A percentile compares a stretch with the other conserved stretches of the same genome.
Evolutionary conservation across 768 basidiomycete genomes (phyloP).

Genomic region (Lyophyllum decastes): DNA sequence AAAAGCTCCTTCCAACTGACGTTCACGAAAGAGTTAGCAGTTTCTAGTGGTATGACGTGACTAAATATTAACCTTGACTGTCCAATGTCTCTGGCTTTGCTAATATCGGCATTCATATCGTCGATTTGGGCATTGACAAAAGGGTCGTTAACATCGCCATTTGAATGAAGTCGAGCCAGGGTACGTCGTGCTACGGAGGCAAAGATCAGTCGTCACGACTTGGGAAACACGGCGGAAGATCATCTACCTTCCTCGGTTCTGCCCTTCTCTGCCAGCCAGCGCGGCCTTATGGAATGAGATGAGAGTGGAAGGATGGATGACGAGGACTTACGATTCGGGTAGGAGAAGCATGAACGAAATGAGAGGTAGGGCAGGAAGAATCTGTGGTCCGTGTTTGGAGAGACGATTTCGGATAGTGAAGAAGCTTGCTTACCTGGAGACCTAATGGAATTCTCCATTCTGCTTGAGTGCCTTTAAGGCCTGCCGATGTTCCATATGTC

Average conservation of each 20-base stretch:
- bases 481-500: slow-evolving; percentile 43
- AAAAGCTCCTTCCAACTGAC: slow-evolving; percentile 41
- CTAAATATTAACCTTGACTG: slow-evolving; percentile 34
- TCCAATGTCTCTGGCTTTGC: slow-evolving; percentile 34
- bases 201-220: not conserved
- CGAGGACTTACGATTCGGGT: slow-evolving; percentile 45
- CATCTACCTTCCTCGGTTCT: slow-evolving; percentile 43
- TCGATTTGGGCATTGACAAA: slow-evolving; percentile 50
- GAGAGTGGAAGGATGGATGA: not conserved
- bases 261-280: slow-evolving; percentile 56
- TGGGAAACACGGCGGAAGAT: not conserved
- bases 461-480: slow-evolving; percentile 34
- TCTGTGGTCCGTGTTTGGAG: slow-evolving; percentile 20
- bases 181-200: slow-evolving; percentile 28
- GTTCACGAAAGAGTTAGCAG: not conserved
- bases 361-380: slow-evolving; percentile 49
- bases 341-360: slow-evolving; percentile 51
- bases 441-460: slow-evolving; percentile 57
- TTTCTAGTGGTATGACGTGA: too few relatives aligned
- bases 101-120: slow-evolving; percentile 41
- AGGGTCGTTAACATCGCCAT: slow-evolving; percentile 45
- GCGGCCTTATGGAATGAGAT: slow-evolving; percentile 28
- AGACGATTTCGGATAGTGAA: not conserved
- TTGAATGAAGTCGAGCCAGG: slow-evolving; percentile 54
- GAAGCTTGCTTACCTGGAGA: slow-evolving; percentile 31